Percentiles rank a stretch among this genome's conserved stretches.
phyloP scores from a whole-genome alignment of 192 early-diverging fungal genomes.

The Globomyces pollinis-pini region DNA sequence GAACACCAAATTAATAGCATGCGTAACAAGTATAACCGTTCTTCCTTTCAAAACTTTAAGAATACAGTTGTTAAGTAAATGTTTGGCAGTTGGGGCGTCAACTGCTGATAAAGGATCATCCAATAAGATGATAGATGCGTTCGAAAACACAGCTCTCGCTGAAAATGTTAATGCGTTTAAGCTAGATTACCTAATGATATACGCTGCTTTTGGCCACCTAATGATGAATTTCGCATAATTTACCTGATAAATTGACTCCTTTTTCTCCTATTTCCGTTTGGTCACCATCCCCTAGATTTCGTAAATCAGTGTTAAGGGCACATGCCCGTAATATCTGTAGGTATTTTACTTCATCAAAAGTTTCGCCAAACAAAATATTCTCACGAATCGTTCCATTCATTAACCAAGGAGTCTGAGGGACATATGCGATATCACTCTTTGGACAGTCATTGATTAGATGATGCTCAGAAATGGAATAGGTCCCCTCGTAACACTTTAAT shows the following conservation, averaged over 20 bases:
- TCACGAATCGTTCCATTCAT: slow-evolving; percentile 40
- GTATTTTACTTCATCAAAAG: slow-evolving; percentile 62
- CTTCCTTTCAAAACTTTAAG: slow-evolving; percentile 60
- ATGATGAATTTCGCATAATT: too few relatives aligned
- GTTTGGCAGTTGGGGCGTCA: slow-evolving; percentile 76
- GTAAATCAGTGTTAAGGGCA: slow-evolving; percentile 70
- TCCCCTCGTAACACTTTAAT: slow-evolving; percentile 52
- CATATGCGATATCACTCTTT: slow-evolving; percentile 49
- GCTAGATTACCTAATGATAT: too few relatives aligned
- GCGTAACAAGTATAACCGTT: slow-evolving; percentile 74
- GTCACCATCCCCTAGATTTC: slow-evolving; percentile 67
- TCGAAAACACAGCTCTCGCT: slow-evolving; percentile 34
- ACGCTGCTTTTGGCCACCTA: slow-evolving; percentile 40
- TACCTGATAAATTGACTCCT: slow-evolving; percentile 34
- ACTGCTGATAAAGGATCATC: slow-evolving; percentile 89
- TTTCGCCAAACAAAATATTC: slow-evolving; percentile 71
- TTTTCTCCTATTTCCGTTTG: slow-evolving; percentile 66
- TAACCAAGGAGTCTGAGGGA: slow-evolving; percentile 55
- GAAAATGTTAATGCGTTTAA: too few relatives aligned
- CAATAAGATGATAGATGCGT: neutral
- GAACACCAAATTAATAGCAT: slow-evolving; percentile 32
- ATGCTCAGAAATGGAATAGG: slow-evolving; percentile 14
- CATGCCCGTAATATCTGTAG: slow-evolving; percentile 65
- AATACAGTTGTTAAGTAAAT: slow-evolving; percentile 64
- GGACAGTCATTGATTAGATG: neutral